A percentile compares a stretch with the other conserved stretches of the same genome.
Evolutionary conservation across 331 rosid genomes (phyloP).

Genomic region (Malus hybrid): DNA sequence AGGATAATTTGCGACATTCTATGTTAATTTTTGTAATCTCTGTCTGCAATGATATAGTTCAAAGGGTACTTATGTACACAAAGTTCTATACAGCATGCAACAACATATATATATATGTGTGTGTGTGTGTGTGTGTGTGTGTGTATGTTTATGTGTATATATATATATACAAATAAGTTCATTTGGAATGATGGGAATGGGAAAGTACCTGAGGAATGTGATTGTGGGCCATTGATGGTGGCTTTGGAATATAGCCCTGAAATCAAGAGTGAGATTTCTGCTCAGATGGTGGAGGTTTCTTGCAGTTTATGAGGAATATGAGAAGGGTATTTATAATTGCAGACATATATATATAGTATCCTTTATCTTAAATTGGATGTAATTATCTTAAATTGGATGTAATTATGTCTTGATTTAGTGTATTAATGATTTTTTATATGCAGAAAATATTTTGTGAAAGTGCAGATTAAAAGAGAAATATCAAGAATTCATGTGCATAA

Average conservation of each 20-base stretch:
- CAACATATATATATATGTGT: too few species aligned
- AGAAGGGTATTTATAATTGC: neutral
- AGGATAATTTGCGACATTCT: neutral
- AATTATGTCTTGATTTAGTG: neutral
- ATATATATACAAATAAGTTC: too few species aligned
- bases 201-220: neutral
- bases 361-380: neutral
- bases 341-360: neutral
- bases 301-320: neutral
- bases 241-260: neutral
- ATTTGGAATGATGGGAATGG: neutral
- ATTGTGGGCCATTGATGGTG: neutral
- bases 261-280: neutral
- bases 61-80: neutral
- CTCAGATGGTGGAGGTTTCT: neutral
- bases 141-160: too few species aligned
- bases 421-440: neutral
- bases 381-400: neutral
- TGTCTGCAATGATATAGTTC: neutral
- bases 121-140: too few species aligned
- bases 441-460: neutral
- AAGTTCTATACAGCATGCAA: too few species aligned
- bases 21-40: neutral
- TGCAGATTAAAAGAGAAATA: neutral
- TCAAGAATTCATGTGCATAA: neutral